Percentiles rank a stretch among this genome's conserved stretches.
phyloP scores from a whole-genome alignment of 1,284 basidiomycete species.

The Apiotrichum laibachii region DNA sequence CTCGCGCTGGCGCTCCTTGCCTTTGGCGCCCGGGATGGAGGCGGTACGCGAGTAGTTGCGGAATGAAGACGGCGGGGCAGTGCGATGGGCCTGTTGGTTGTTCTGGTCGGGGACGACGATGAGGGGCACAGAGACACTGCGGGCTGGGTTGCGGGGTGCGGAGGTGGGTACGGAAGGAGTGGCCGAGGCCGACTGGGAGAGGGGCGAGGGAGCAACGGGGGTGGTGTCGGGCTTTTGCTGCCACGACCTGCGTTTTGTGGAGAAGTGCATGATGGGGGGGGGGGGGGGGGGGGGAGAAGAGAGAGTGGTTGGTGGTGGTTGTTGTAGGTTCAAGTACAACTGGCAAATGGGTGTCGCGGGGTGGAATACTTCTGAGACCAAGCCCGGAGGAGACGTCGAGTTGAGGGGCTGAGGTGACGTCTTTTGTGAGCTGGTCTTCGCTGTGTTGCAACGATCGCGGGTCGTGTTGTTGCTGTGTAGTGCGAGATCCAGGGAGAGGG shows the following conservation, averaged over 20 bases:
- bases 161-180: not conserved
- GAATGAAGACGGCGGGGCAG: constrained; percentile 16
- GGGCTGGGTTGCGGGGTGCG: not conserved
- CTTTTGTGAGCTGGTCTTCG: no score
- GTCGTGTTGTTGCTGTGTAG: no score
- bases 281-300: no score
- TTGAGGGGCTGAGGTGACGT: no score
- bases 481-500: no score
- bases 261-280: not conserved
- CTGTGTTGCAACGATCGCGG: no score
- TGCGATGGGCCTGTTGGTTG: not conserved
- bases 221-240: not conserved
- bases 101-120: constrained; percentile 4
- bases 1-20: constrained; percentile 15
- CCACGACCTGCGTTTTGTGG: not conserved
- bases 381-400: no score
- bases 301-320: not conserved
- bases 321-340: not conserved
- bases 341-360: no score
- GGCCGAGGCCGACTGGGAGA: not conserved
- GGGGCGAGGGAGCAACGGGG: not conserved
- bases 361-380: no score
- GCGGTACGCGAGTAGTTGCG: constrained; percentile 5
- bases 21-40: constrained; percentile 1
- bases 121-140: not conserved